Conservation (phyloP, 768 basidiomycete genomes). For the Mycena galericulata region DNA sequence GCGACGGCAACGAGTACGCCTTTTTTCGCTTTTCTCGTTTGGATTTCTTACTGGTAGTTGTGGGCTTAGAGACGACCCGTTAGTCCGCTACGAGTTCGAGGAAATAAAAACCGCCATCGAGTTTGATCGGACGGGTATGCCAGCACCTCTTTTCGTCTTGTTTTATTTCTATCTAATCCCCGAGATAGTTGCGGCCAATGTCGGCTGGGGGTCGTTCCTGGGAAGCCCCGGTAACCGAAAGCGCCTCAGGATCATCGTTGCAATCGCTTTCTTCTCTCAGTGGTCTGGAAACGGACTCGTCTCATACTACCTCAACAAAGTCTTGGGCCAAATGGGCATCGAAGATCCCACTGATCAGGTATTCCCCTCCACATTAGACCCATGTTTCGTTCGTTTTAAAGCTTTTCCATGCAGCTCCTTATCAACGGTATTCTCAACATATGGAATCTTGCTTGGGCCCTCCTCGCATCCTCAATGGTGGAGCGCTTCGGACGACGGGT, state of each 20-base stretch:
- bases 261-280: conserved; percentile 85
- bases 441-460: conserved; percentile 79
- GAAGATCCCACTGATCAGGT: conserved; percentile 63
- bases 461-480: conserved; percentile 67
- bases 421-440: conserved; percentile 89
- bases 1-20: conserved; percentile 72
- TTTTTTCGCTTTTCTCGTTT: not conserved
- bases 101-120: conserved; percentile 85
- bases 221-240: conserved; percentile 75
- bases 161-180: not conserved
- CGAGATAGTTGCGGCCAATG: conserved; percentile 59
- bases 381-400: not conserved
- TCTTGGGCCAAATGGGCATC: conserved; percentile 77
- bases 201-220: conserved; percentile 79
- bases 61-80: conserved; percentile 63
- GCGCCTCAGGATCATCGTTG: conserved; percentile 81
- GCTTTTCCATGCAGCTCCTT: conserved; percentile 63
- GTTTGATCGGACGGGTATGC: conserved; percentile 63
- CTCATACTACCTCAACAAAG: conserved; percentile 83
- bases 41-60: not conserved
- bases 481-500: conserved; percentile 77
- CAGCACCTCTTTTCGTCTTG: not conserved
- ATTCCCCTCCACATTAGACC: conserved; percentile 29
- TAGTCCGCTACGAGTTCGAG: conserved; percentile 79
- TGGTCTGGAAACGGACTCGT: conserved; percentile 90